These are phyloP conservation scores for Garcia nutans DNA, from an alignment of 345 rosid genomes.

Conservation along the genomic window DNA sequence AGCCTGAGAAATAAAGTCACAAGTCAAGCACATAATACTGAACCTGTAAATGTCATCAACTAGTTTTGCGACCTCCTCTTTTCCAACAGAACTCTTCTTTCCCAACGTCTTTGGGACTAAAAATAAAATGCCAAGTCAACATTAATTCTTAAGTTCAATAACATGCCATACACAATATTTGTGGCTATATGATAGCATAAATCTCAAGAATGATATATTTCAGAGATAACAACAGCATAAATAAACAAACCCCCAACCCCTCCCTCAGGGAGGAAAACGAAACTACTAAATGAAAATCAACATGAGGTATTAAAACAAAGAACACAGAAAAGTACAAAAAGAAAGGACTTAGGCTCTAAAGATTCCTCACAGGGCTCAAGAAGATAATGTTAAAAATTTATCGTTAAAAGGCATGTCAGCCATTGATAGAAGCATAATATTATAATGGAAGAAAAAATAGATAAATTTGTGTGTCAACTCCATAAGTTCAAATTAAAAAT, in stretches of 20 bases:
- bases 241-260: not conserved
- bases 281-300: not conserved
- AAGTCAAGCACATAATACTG: constrained; percentile 7
- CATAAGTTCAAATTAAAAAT: not conserved
- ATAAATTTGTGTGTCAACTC: not conserved
- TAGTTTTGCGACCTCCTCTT: constrained; percentile 84
- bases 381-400: not conserved
- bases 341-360: not conserved
- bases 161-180: not conserved
- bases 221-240: constrained; percentile 1
- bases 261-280: not conserved
- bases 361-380: not conserved
- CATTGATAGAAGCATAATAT: not conserved
- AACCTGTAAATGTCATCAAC: constrained; percentile 93
- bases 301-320: not conserved
- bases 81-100: constrained; percentile 64
- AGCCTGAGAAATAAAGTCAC: not conserved
- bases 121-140: not conserved
- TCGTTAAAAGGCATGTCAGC: not conserved
- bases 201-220: not conserved
- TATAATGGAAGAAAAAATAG: not conserved
- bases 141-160: not conserved
- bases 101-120: constrained; percentile 70
- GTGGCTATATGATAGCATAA: not conserved
- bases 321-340: not conserved